Base-by-base conservation (phyloP, 2,329 filamentous ascomycete species). In the Fusarium continuum region DNA sequence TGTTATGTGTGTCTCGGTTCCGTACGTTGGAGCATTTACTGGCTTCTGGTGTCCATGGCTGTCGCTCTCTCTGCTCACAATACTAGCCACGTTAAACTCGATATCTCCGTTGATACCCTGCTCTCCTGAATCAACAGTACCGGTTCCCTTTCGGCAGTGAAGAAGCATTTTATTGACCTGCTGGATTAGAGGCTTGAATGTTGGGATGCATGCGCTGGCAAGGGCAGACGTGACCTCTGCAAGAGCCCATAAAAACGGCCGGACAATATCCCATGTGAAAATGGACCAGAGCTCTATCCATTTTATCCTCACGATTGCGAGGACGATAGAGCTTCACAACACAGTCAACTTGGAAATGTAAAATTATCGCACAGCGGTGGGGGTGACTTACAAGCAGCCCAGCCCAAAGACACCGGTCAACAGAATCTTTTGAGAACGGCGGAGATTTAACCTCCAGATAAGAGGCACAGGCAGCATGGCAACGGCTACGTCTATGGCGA, bases 121-220 rank as follows among this genome's bases (percentile, higher is more conserved):
- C 6, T 19, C 8, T 10, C 49, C 36, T 14, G 49, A 22, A 4
- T 38, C 11, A n/a, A 13, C 29, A 5, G 35, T 40, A 2, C 26
- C 51, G 2, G 22, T 19, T 1, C 34, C 47, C 16, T 26, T 39
- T 7, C 8, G 1, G 14, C 28, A 3, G 1, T 23, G 6, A 29
- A 34, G 6, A 16, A 19, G 9, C 2, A 20, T 14, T n/a, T 13
- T 6, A 14, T 20, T 31, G 3, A 43, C 14, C 6, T 34, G 25
- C 2, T 28, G 8, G 1, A 68, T 17, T 1, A 67, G 17, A 7
- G 61, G 65, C 5, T 62, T 50, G 5, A 60, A 55, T 0, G 65
- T 68, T 4, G 66, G 66, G 3, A 69, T 41, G 1, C 66, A 69
- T 1, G 60, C 61, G 20, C 60, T 67, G 6, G 43, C 25, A 6